Percentiles rank a stretch among this genome's conserved stretches.
These are phyloP conservation scores for Andrographis paniculata DNA, from an alignment of 305 asterid species.

Conservation along the genomic window DNA sequence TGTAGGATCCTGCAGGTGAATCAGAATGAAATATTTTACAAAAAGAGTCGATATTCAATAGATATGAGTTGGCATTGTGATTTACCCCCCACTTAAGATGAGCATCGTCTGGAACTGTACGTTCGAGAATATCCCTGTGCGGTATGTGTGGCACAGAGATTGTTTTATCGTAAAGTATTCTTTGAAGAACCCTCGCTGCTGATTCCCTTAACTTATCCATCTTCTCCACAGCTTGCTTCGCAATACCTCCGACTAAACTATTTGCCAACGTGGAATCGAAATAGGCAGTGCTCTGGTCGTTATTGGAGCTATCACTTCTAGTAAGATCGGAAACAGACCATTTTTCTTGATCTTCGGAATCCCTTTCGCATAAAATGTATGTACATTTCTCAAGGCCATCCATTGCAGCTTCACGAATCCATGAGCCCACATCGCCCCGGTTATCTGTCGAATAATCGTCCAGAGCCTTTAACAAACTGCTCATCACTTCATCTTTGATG, in stretches of 20 bases:
- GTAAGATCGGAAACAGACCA: conserved; percentile 24
- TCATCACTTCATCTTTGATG: conserved; percentile 74
- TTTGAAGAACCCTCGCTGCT: conserved; percentile 74
- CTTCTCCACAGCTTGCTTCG: conserved; percentile 93
- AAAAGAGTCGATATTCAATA: conserved; percentile 13
- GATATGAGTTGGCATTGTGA: conserved; percentile 15
- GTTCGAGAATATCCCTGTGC: conserved; percentile 53
- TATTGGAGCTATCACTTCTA: conserved; percentile 22
- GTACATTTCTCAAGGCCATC: conserved; percentile 87
- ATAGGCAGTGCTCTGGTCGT: conserved; percentile 26
- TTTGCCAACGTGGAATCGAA: conserved; percentile 61
- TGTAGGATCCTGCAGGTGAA: conserved; percentile 63
- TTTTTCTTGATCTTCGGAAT: conserved; percentile 26
- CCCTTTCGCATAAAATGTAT: conserved; percentile 68
- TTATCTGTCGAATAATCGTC: conserved; percentile 96
- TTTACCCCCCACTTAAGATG: conserved; percentile 84
- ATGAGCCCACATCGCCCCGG: conserved; percentile 97
- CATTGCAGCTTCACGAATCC: conserved; percentile 99
- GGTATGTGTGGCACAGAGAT: conserved; percentile 60
- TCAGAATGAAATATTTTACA: conserved; percentile 18
- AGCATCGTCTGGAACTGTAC: conserved; percentile 46
- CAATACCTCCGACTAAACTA: conserved; percentile 56
- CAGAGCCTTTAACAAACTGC: conserved; percentile 68
- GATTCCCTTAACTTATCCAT: conserved; percentile 88
- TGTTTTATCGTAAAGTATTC: conserved; percentile 53